Conservation (phyloP, 2,329 filamentous ascomycete species). For the Pseudocercospora macadamiae region DNA sequence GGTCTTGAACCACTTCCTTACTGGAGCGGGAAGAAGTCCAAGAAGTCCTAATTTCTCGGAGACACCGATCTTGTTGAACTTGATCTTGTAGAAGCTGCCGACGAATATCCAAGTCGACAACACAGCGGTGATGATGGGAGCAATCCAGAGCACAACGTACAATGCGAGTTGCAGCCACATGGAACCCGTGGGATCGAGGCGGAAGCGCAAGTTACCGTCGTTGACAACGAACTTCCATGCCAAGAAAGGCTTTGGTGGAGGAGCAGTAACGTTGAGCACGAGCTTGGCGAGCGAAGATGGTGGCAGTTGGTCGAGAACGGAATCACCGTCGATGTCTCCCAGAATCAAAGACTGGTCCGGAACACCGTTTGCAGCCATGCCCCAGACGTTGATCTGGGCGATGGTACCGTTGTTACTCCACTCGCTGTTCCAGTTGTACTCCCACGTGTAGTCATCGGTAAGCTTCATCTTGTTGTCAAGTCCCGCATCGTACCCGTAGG, state of each 20-base stretch:
- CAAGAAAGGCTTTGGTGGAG: slow-evolving; percentile 56
- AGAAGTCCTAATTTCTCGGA: slow-evolving; percentile 29
- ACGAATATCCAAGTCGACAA: slow-evolving; percentile 59
- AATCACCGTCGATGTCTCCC: slow-evolving; percentile 64
- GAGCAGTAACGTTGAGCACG: slow-evolving; percentile 57
- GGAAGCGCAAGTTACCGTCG: slow-evolving; percentile 56
- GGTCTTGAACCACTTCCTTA: slow-evolving; percentile 11
- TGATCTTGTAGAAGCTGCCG: slow-evolving; percentile 63
- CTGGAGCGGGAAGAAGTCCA: slow-evolving; percentile 14
- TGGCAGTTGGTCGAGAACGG: slow-evolving; percentile 61
- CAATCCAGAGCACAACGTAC: slow-evolving; percentile 55
- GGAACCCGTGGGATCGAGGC: slow-evolving; percentile 56
- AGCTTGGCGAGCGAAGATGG: slow-evolving; percentile 54
- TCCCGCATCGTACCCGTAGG: slow-evolving; percentile 64
- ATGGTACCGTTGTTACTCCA: slow-evolving; percentile 55
- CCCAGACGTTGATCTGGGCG: slow-evolving; percentile 66
- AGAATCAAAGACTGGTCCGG: slow-evolving; percentile 61
- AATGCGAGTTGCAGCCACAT: slow-evolving; percentile 56
- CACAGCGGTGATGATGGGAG: slow-evolving; percentile 55
- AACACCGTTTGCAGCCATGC: slow-evolving; percentile 63
- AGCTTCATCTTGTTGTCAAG: slow-evolving; percentile 56
- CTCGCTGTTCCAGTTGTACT: slow-evolving; percentile 61
- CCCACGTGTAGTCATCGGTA: slow-evolving; percentile 53
- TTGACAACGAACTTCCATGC: slow-evolving; percentile 58
- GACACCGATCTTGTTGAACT: slow-evolving; percentile 59